Conservation (phyloP, 75 land plant genomes). For the Picea sitchensis region DNA sequence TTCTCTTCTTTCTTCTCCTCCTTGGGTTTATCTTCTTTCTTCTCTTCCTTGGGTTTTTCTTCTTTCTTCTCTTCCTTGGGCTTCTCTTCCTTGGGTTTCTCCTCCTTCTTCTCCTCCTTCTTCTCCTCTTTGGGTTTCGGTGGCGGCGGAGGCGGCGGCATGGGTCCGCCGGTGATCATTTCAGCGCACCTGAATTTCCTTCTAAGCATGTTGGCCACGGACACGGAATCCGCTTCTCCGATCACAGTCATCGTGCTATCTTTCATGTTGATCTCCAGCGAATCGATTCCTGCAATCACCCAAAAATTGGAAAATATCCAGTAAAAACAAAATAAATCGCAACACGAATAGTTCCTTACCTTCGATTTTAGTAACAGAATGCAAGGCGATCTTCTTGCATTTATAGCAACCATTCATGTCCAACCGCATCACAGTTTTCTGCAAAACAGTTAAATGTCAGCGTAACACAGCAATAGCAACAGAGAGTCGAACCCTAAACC, state of each 20-base stretch:
- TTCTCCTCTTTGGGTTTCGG: not conserved
- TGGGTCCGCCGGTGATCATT: not conserved
- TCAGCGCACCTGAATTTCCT: slow-evolving; percentile 3
- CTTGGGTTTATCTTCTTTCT: not conserved
- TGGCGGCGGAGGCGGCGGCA: not conserved
- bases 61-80: not conserved
- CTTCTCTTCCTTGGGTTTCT: not conserved
- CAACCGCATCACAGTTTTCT: no score
- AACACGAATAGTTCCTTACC: no score
- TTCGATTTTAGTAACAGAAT: no score
- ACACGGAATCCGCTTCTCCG: slow-evolving; percentile 8
- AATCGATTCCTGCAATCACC: slow-evolving; percentile 5
- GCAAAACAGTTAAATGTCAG: no score
- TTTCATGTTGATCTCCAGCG: not conserved
- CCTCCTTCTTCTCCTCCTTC: not conserved
- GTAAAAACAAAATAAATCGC: no score
- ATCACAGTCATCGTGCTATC: not conserved
- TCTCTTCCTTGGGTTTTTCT: no score
- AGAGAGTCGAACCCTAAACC: no score
- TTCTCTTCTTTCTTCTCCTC: not conserved
- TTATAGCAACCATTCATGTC: no score
- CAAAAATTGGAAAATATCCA: no score
- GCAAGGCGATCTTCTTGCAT: no score
- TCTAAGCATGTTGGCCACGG: not conserved
- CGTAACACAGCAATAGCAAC: no score